Evolutionary conservation across 768 basidiomycete genomes (phyloP), one percentile per base, ranked within the genome.

Genomic region (Serendipita vermifera): DNA sequence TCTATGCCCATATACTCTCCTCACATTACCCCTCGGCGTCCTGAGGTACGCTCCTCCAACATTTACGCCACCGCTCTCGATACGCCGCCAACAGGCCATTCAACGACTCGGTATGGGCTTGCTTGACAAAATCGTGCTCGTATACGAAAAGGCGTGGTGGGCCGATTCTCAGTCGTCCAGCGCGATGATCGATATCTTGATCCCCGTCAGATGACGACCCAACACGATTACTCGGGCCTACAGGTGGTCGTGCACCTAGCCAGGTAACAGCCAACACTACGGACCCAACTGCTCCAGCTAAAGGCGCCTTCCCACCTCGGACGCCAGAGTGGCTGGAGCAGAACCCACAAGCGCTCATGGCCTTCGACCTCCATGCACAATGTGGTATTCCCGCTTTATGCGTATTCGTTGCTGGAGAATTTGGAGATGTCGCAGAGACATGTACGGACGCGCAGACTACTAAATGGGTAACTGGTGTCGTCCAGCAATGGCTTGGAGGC

Each of bases 121-220:
- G 31, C 63, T 67, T 43, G 63, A 63, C 31, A 67, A 67, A 57
- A 35, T 66, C 33, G 62, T 64, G n/a, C 55, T 67, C 13, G 41
- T 54, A 24, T 66, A 65, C 59, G 38, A 57, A 1, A 9, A 31
- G 3, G 51, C 62, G 5, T 68, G 65, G 67, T 68, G 67, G 67
- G 46, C 46, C 5, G 22, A 26, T n/a, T 17, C 9, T 2, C 17
- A 5, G 6, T 20, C 39, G 15, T 9, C 36, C 57, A 29, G 31
- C 20, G 20, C 22, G 9, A 26, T 29, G 20, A 29, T 51, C 1
- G 31, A 26, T 26, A 20, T 51, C 22, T 29, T 51, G 9, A 9
- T 51, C 7, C 46, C 46, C n/a, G 5, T 51, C 46, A 9, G 31
- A 51, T 2, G 46, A 51, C 15, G 27, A 51, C 29, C 46, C 46